Conservation (phyloP, 2,329 filamentous ascomycete species). For the Fusarium buxicola region DNA sequence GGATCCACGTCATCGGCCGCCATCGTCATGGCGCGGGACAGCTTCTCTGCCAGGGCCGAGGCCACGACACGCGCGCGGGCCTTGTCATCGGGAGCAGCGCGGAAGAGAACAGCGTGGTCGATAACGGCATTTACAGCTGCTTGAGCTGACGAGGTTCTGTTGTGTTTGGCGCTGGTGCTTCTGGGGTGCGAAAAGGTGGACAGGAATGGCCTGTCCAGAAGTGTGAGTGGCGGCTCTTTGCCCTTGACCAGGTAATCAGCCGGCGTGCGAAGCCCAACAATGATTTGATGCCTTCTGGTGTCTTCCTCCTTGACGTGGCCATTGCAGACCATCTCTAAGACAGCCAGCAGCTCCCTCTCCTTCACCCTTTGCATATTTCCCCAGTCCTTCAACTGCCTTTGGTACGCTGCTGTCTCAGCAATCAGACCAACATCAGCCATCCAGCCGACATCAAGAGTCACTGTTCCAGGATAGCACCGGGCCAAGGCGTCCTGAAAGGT, state of each 20-base stretch:
- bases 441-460: constrained; percentile 7
- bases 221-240: not conserved
- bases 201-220: not conserved
- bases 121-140: too few relatives aligned
- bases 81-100: constrained; percentile 27
- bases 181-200: not conserved
- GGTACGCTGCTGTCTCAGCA: not conserved
- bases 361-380: constrained; percentile 10
- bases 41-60: constrained; percentile 43
- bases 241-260: not conserved
- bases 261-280: not conserved
- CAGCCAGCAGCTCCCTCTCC: not conserved
- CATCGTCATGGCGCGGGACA: constrained; percentile 50
- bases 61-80: constrained; percentile 12
- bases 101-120: constrained; percentile 32
- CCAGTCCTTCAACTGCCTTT: not conserved
- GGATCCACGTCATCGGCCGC: constrained; percentile 39
- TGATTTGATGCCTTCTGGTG: not conserved
- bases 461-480: not conserved
- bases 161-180: too few relatives aligned
- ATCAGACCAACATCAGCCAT: constrained; percentile 13
- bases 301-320: not conserved
- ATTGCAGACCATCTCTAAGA: not conserved
- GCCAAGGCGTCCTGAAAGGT: constrained; percentile 17
- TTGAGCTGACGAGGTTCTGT: too few relatives aligned